Evolutionary conservation across 768 basidiomycete genomes (phyloP).

Genomic region (Lactifluus rugatus): DNA sequence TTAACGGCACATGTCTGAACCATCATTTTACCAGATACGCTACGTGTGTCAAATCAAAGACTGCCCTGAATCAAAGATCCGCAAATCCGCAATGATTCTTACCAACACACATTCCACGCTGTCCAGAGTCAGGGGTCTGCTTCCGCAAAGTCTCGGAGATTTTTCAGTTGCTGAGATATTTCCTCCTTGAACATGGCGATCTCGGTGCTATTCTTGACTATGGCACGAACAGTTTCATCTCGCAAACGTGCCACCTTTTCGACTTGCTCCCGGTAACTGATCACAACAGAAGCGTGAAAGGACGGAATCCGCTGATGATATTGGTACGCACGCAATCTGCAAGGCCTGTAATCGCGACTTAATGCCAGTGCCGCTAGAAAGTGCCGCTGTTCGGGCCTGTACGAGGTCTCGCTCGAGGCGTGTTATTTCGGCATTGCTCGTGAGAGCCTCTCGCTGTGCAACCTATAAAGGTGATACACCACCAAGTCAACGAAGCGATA

Average conservation of each 20-base stretch:
- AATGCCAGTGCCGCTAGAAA: slow-evolving; percentile 74
- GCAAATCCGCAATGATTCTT: no score
- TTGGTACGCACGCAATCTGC: slow-evolving; percentile 56
- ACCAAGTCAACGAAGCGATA: background rate
- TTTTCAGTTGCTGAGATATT: slow-evolving; percentile 58
- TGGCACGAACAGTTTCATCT: slow-evolving; percentile 72
- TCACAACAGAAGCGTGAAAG: background rate
- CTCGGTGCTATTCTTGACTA: slow-evolving; percentile 78
- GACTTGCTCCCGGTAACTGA: slow-evolving; percentile 69
- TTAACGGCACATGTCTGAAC: no score
- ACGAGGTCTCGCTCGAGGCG: slow-evolving; percentile 64
- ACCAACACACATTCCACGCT: background rate
- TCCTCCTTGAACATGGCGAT: slow-evolving; percentile 75
- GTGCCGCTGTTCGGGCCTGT: slow-evolving; percentile 63
- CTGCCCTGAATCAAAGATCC: background rate
- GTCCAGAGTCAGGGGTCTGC: slow-evolving; percentile 27
- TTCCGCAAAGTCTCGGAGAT: slow-evolving; percentile 62
- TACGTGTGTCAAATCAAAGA: background rate
- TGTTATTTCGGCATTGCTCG: slow-evolving; percentile 55
- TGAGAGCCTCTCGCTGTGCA: slow-evolving; percentile 63
- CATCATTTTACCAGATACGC: no score
- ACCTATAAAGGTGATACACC: slow-evolving; percentile 35
- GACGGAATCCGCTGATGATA: slow-evolving; percentile 3
- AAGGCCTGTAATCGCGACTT: slow-evolving; percentile 68
- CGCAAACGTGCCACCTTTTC: slow-evolving; percentile 65